A percentile compares a stretch with the other conserved stretches of the same genome.
phyloP scores from a whole-genome alignment of 1,284 basidiomycete species.

The Kalmanozyma brasiliensis region DNA sequence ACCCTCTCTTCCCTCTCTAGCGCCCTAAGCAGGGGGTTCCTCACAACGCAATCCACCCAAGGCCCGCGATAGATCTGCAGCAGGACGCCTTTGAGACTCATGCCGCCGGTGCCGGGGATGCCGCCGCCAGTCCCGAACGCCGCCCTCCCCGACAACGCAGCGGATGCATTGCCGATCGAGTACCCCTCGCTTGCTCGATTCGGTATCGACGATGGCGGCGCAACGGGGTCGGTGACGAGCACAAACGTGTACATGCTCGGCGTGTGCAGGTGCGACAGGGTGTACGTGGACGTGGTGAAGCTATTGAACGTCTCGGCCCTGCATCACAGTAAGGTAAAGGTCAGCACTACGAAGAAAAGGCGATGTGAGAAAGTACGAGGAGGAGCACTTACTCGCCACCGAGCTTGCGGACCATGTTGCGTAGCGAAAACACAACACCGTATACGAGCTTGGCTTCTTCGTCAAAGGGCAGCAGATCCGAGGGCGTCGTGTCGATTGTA shows the following conservation, averaged over 20 bases:
- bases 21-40: slow-evolving; percentile 81
- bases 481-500: slow-evolving; percentile 14
- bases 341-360: neutral
- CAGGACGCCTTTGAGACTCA: slow-evolving; percentile 78
- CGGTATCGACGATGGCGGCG: slow-evolving; percentile 65
- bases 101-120: slow-evolving; percentile 64
- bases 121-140: slow-evolving; percentile 51
- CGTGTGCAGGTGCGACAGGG: slow-evolving; percentile 91
- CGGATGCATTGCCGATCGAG: slow-evolving; percentile 33
- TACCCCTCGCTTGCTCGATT: slow-evolving; percentile 39
- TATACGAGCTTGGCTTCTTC: slow-evolving; percentile 98
- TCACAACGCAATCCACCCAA: slow-evolving; percentile 90
- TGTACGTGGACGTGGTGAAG: slow-evolving; percentile 91
- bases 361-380: neutral
- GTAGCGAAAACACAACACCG: slow-evolving; percentile 88
- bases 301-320: slow-evolving; percentile 81
- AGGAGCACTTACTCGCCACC: slow-evolving; percentile 50
- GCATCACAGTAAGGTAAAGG: neutral
- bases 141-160: slow-evolving; percentile 26
- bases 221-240: slow-evolving; percentile 87
- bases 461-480: slow-evolving; percentile 77
- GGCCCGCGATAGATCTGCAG: slow-evolving; percentile 90
- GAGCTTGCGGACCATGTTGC: slow-evolving; percentile 95
- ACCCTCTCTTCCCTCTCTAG: slow-evolving; percentile 51
- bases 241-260: slow-evolving; percentile 93